phyloP scores from a whole-genome alignment of 495 filamentous ascomycete species.

The Trichoderma reesei region DNA sequence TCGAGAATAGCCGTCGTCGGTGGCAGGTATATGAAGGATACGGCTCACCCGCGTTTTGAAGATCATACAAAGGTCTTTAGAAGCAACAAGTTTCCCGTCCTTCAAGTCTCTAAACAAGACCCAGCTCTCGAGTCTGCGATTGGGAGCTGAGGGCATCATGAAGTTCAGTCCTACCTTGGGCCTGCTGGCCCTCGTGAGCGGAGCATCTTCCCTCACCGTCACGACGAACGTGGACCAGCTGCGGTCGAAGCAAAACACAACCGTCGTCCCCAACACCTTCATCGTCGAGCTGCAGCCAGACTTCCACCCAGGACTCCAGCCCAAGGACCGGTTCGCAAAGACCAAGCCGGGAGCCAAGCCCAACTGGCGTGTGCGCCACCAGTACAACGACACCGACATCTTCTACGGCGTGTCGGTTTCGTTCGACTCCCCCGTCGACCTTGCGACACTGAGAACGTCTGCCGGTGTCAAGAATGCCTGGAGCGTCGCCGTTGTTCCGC shows the following conservation, averaged over 20 bases:
- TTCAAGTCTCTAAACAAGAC: not conserved
- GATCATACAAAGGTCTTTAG: no score
- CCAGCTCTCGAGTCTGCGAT: not conserved
- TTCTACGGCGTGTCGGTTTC: not conserved
- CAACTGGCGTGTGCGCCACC: not conserved
- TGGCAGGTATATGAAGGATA: no score
- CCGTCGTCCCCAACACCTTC: not conserved
- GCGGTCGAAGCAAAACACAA: not conserved
- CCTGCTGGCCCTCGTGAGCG: not conserved
- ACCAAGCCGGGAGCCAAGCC: not conserved
- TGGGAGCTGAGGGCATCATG: not conserved
- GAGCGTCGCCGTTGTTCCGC: not conserved
- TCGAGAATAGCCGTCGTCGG: no score
- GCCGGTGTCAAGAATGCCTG: constrained; percentile 3
- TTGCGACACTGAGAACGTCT: not conserved
- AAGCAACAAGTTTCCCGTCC: no score
- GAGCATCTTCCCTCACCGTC: not conserved
- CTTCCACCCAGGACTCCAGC: not conserved
- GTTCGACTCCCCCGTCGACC: not conserved
- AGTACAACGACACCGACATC: not conserved
- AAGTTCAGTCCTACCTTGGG: not conserved
- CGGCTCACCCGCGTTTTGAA: no score
- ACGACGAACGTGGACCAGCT: not conserved
- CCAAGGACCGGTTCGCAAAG: not conserved
- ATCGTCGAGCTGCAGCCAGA: not conserved